Evolutionary conservation across 352 stramenopile species (phyloP).

Genomic region (Pythium aquatile): DNA sequence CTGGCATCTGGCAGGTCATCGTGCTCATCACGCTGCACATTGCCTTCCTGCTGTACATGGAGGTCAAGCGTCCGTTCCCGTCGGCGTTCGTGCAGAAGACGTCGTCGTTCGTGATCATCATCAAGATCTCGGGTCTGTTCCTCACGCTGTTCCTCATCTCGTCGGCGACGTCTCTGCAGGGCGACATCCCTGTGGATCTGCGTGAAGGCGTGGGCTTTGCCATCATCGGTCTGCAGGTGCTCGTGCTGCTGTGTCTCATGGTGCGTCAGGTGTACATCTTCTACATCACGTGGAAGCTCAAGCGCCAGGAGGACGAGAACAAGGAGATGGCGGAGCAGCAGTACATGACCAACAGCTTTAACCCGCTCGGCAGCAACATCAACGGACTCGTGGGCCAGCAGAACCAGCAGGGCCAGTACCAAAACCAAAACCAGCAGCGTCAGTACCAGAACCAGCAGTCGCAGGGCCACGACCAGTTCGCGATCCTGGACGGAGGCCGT

Average conservation of each 20-base stretch:
- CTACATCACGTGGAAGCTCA: conserved; percentile 84
- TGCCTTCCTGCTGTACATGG: conserved; percentile 76
- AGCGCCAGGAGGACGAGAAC: conserved; percentile 27
- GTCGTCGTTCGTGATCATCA: conserved; percentile 86
- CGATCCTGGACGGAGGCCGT: conserved; percentile 25
- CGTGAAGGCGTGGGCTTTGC: conserved; percentile 76
- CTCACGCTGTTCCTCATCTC: conserved; percentile 81
- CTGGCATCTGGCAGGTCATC: conserved; percentile 73
- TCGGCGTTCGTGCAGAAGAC: conserved; percentile 83
- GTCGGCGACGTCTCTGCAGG: conserved; percentile 60
- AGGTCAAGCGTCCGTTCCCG: conserved; percentile 82
- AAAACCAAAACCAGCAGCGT: conserved; percentile 17
- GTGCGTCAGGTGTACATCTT: conserved; percentile 87
- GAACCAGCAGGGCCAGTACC: conserved; percentile 16
- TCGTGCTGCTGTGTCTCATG: conserved; percentile 80
- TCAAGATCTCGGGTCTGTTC: conserved; percentile 87
- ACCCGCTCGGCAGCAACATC: conserved; percentile 24
- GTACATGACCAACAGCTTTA: conserved; percentile 17
- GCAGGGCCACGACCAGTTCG: conserved; percentile 8
- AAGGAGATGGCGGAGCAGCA: conserved; percentile 19
- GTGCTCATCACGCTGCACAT: conserved; percentile 77
- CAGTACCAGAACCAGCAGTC: conserved; percentile 21
- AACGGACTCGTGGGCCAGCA: conserved; percentile 14
- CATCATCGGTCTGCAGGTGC: conserved; percentile 76
- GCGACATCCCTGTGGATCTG: conserved; percentile 68